phyloP scores from a whole-genome alignment of 495 filamentous ascomycete genomes.

The Astrothelium subdiscretum region DNA sequence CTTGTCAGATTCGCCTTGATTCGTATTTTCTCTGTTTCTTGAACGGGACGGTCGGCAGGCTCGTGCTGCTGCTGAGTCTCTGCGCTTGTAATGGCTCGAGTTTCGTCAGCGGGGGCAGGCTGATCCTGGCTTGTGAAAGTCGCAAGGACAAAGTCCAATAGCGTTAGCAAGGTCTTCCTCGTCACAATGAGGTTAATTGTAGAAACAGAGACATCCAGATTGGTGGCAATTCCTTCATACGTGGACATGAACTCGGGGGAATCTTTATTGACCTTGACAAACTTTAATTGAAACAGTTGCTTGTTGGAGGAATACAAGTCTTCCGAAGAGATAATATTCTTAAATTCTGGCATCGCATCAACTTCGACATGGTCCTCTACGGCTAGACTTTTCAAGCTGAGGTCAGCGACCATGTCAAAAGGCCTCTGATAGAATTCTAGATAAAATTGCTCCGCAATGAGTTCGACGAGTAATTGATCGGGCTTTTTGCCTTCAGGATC shows the following conservation, averaged over 20 bases:
- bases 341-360: slow-evolving; percentile 84
- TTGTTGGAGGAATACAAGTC: slow-evolving; percentile 57
- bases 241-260: slow-evolving; percentile 85
- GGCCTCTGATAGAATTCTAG: slow-evolving; percentile 78
- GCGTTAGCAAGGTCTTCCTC: slow-evolving; percentile 78
- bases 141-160: slow-evolving; percentile 91
- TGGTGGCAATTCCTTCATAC: slow-evolving; percentile 86
- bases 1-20: slow-evolving; percentile 90
- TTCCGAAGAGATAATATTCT: slow-evolving; percentile 85
- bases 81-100: slow-evolving; percentile 24
- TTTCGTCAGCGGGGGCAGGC: slow-evolving; percentile 21
- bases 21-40: slow-evolving; percentile 47
- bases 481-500: slow-evolving; percentile 65
- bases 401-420: slow-evolving; percentile 84
- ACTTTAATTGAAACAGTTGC: slow-evolving; percentile 76
- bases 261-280: slow-evolving; percentile 76
- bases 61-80: slow-evolving; percentile 20
- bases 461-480: slow-evolving; percentile 76
- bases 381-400: slow-evolving; percentile 73
- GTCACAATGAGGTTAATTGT: slow-evolving; percentile 95
- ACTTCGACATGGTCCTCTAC: slow-evolving; percentile 91
- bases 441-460: slow-evolving; percentile 81
- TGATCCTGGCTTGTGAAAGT: slow-evolving; percentile 74
- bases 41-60: slow-evolving; percentile 21
- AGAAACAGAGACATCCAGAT: slow-evolving; percentile 81